Evolutionary conservation across 2,329 filamentous ascomycete species (phyloP).

Genomic region (Cladosporium austrohemisphaericum): DNA sequence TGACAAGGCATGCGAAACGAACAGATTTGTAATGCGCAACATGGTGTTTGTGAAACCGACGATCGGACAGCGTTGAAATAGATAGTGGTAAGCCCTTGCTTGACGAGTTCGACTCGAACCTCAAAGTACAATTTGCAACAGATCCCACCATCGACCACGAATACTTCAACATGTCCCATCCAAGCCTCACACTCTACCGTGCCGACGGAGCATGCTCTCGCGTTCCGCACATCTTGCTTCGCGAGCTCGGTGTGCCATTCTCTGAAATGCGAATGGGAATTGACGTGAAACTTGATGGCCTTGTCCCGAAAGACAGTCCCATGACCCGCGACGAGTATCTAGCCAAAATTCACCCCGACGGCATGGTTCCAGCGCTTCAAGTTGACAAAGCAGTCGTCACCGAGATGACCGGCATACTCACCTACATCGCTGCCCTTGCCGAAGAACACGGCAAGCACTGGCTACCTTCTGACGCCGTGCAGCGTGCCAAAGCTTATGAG

Average conservation of each 20-base stretch:
- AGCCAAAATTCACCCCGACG: slow-evolving; percentile 32
- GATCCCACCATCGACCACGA: too few species aligned
- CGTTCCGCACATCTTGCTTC: slow-evolving; percentile 12
- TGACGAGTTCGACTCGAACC: too few species aligned
- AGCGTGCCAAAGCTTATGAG: slow-evolving; percentile 28
- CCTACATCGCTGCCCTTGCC: slow-evolving; percentile 31
- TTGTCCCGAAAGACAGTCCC: background rate
- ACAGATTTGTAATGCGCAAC: too few species aligned
- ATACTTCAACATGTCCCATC: background rate
- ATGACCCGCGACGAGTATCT: slow-evolving; percentile 17
- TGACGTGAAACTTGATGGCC: background rate
- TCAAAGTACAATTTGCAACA: too few species aligned
- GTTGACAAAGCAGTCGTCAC: slow-evolving; percentile 32
- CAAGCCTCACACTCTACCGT: slow-evolving; percentile 10
- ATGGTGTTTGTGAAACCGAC: too few species aligned
- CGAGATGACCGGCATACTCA: slow-evolving; percentile 34
- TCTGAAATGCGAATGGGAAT: background rate
- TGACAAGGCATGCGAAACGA: too few species aligned
- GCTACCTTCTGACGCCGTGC: slow-evolving; percentile 29
- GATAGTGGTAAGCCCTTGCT: too few species aligned
- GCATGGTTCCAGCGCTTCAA: slow-evolving; percentile 30
- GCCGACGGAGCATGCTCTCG: slow-evolving; percentile 9
- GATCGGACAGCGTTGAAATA: too few species aligned
- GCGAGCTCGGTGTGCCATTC: slow-evolving; percentile 4
- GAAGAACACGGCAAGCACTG: slow-evolving; percentile 30